A percentile compares a stretch with the other conserved stretches of the same genome.
These are phyloP conservation scores for Kwoniella sp. DNA, from an alignment of 768 basidiomycete genomes.

Conservation along the genomic window DNA sequence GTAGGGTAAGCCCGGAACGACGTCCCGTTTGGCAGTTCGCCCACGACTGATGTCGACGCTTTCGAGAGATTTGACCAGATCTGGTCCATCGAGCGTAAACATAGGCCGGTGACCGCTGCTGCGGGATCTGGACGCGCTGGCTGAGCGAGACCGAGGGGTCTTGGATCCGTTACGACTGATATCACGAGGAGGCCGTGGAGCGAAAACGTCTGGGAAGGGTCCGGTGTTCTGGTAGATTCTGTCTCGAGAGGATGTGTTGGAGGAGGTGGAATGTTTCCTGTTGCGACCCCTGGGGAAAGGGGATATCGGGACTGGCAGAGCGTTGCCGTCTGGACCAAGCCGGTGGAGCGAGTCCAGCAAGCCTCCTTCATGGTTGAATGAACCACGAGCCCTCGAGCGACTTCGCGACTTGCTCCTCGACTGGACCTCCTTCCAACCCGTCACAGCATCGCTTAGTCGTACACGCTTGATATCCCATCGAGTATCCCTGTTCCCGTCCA, in stretches of 20 bases:
- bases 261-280: constrained; percentile 3
- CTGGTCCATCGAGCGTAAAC: constrained; percentile 18
- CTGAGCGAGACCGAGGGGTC: constrained; percentile 21
- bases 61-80: constrained; percentile 8
- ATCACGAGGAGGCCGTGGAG: too few relatives aligned
- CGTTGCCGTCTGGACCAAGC: background rate
- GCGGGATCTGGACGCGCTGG: constrained; percentile 15
- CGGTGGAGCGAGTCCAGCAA: constrained; percentile 5
- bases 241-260: background rate
- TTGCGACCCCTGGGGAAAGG: constrained; percentile 3
- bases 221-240: too few relatives aligned
- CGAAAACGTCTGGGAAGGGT: constrained; percentile 2
- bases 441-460: constrained; percentile 57
- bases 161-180: background rate
- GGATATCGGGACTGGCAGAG: constrained; percentile 19
- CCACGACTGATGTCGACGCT: constrained; percentile 2
- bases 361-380: constrained; percentile 4
- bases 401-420: constrained; percentile 31
- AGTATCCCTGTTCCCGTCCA: constrained; percentile 60
- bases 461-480: constrained; percentile 81
- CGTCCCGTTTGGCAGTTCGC: constrained; percentile 1
- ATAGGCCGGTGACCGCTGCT: constrained; percentile 17
- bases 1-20: constrained; percentile 7
- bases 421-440: constrained; percentile 40
- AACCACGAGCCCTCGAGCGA: constrained; percentile 19